phyloP scores from a whole-genome alignment of 2,329 filamentous ascomycete species.

The Fusarium dlaminii region DNA sequence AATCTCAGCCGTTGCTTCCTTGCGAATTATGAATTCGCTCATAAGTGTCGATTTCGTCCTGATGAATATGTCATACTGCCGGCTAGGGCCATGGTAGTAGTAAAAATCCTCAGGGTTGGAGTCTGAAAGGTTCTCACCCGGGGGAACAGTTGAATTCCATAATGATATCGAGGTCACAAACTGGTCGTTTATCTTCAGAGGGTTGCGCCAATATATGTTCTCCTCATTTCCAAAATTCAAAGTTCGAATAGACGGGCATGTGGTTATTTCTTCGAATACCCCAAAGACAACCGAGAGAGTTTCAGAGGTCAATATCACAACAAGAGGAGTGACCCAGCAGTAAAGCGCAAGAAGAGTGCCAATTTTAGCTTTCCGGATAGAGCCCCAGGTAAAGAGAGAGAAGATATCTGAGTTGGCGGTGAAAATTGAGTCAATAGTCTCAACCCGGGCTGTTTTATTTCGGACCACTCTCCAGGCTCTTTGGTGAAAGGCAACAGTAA shows the following conservation, averaged over 20 bases:
- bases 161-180: fast-evolving
- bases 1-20: neutral
- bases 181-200: neutral
- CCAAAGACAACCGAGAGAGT: fast-evolving
- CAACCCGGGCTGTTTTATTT: neutral
- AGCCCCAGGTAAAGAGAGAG: neutral
- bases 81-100: fast-evolving
- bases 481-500: neutral
- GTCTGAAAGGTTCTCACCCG: neutral
- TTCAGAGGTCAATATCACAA: neutral
- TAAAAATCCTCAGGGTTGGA: fast-evolving
- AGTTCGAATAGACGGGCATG: fast-evolving
- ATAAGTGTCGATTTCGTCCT: fast-evolving
- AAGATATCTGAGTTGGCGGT: neutral
- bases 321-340: neutral
- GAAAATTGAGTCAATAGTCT: fast-evolving
- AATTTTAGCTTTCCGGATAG: fast-evolving
- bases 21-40: fast-evolving
- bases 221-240: neutral
- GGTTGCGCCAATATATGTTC: fast-evolving
- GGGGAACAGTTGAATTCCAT: neutral
- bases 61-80: neutral
- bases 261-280: fast-evolving
- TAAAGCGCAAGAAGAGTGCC: neutral
- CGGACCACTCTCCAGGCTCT: neutral